These are phyloP conservation scores for Umbilicus rupestris DNA, from an alignment of 164 flowering plant genomes.

Conservation along the genomic window DNA sequence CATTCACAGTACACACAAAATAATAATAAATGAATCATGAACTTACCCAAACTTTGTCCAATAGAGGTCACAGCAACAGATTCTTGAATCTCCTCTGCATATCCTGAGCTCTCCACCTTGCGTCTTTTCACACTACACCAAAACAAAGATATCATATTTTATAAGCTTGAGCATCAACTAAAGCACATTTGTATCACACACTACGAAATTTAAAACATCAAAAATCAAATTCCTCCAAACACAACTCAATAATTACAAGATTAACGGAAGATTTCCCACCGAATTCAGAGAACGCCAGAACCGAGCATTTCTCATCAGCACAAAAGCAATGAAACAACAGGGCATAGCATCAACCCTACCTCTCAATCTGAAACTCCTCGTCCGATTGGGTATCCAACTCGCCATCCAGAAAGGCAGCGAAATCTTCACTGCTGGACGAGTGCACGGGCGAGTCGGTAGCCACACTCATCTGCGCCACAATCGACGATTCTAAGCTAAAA, in stretches of 20 bases:
- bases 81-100: constrained; percentile 13
- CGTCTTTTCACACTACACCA: constrained; percentile 28
- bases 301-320: too few species aligned
- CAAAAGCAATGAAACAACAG: background rate
- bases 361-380: constrained; percentile 13
- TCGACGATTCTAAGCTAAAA: background rate
- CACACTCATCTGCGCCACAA: constrained; percentile 25
- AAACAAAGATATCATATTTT: background rate
- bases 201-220: background rate
- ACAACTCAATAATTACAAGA: too few species aligned
- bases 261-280: too few species aligned
- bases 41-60: constrained; percentile 12
- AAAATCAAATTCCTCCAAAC: too few species aligned
- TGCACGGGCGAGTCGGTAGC: constrained; percentile 45
- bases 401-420: constrained; percentile 45
- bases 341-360: constrained; percentile 2
- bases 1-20: background rate
- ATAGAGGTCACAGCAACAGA: constrained; percentile 16
- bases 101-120: constrained; percentile 23
- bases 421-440: constrained; percentile 65
- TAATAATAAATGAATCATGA: background rate
- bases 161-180: background rate
- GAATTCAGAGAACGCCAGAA: too few species aligned
- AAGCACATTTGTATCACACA: background rate
- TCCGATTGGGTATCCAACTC: constrained; percentile 30